phyloP scores from a whole-genome alignment of 805 yeast species.

The Kodamaea neixiangensis region DNA sequence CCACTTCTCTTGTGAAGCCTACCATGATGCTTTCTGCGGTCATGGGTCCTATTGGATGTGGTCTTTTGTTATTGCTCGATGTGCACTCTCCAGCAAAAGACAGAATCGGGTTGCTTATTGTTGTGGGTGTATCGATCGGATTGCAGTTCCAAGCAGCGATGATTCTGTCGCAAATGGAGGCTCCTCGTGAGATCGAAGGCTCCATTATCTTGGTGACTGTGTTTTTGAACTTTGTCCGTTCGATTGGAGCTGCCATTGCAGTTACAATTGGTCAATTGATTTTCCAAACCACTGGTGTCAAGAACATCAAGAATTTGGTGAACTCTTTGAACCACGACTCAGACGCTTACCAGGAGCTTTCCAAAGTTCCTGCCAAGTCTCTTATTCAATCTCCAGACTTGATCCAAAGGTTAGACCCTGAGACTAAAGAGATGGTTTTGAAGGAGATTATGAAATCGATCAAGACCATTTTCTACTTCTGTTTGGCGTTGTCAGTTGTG shows the following conservation, averaged over 20 bases:
- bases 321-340: conserved; percentile 12
- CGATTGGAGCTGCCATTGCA: conserved; percentile 35
- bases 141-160: conserved; percentile 38
- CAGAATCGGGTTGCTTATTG: conserved; percentile 35
- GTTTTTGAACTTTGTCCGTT: conserved; percentile 33
- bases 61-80: conserved; percentile 31
- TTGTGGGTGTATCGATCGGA: conserved; percentile 37
- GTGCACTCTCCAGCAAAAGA: conserved; percentile 22
- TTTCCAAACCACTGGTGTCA: conserved; percentile 21
- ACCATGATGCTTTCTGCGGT: conserved; percentile 32
- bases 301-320: conserved; percentile 20
- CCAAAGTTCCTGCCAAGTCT: conserved; percentile 14
- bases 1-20: conserved; percentile 32
- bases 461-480: conserved; percentile 35
- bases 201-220: conserved; percentile 37
- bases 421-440: conserved; percentile 23
- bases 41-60: conserved; percentile 36
- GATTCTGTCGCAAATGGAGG: conserved; percentile 37
- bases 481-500: conserved; percentile 36
- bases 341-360: conserved; percentile 16
- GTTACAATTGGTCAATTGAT: conserved; percentile 35
- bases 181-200: conserved; percentile 38
- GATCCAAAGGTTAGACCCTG: conserved; percentile 26
- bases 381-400: conserved; percentile 29
- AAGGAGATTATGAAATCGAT: conserved; percentile 37